A percentile compares a stretch with the other conserved stretches of the same genome.
phyloP scores from a whole-genome alignment of 108 stramenopile species.

The Chaetoceros muelleri region DNA sequence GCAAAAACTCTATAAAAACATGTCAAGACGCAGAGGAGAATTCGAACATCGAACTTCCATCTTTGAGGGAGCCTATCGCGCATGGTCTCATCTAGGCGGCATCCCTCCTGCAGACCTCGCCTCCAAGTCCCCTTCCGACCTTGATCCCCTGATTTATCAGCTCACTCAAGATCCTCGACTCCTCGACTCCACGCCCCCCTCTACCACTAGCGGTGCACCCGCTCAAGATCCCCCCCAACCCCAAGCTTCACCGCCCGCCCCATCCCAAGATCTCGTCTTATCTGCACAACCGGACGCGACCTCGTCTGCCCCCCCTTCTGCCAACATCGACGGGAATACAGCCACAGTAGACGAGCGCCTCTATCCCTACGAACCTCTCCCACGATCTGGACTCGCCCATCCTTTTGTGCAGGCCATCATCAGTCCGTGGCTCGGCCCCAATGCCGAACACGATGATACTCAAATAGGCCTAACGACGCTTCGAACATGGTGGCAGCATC shows the following conservation, averaged over 20 bases:
- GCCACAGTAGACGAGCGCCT: constrained; percentile 30
- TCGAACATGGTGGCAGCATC: constrained; percentile 89
- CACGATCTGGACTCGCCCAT: constrained; percentile 72
- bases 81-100: constrained; percentile 84
- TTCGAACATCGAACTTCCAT: constrained; percentile 89
- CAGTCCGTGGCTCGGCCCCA: constrained; percentile 81
- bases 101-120: constrained; percentile 68
- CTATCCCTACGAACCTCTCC: constrained; percentile 84
- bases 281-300: constrained; percentile 6
- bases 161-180: constrained; percentile 44
- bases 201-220: not conserved
- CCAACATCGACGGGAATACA: constrained; percentile 24
- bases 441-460: constrained; percentile 84
- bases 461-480: constrained; percentile 78
- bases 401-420: constrained; percentile 86
- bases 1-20: no score
- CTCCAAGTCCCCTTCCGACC: constrained; percentile 33
- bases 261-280: no score
- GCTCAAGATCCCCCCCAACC: not conserved
- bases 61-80: constrained; percentile 88
- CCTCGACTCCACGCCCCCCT: not conserved
- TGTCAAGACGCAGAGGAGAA: constrained; percentile 85
- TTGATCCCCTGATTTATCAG: constrained; percentile 65
- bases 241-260: constrained; percentile 3
- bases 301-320: not conserved